Evolutionary conservation across 306 rosid genomes (phyloP).

Genomic region (Quercus cerris): DNA sequence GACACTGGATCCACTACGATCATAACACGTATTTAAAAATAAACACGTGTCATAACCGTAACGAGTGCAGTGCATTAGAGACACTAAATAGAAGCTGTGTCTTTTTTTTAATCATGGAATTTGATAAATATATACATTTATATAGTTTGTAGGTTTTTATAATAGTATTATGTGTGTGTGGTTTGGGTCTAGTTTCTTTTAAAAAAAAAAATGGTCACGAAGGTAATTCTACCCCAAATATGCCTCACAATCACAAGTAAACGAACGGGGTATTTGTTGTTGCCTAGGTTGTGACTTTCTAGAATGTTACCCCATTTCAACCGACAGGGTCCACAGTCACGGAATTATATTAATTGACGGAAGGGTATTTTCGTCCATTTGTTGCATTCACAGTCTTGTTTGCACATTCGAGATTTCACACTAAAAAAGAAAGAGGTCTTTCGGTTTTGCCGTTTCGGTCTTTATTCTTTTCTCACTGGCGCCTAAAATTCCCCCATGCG

Average conservation of each 20-base stretch:
- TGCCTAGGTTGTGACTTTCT: background rate
- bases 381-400: background rate
- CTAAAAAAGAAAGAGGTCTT: too few relatives aligned
- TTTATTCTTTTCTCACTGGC: too few relatives aligned
- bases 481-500: too few relatives aligned
- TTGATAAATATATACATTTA: too few relatives aligned
- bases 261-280: too few relatives aligned
- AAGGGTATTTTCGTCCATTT: background rate
- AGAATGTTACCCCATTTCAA: background rate
- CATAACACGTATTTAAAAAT: too few relatives aligned
- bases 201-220: background rate
- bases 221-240: background rate
- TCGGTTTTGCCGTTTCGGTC: too few relatives aligned
- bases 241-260: background rate
- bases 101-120: too few relatives aligned
- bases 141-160: too few relatives aligned
- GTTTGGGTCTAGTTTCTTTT: too few relatives aligned
- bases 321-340: background rate
- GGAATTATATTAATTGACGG: background rate
- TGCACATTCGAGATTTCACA: background rate
- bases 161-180: too few relatives aligned
- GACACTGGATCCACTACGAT: accelerated
- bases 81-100: accelerated
- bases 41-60: accelerated
- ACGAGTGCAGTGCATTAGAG: accelerated